These are phyloP conservation scores for Fagopyrum tataricum DNA, from an alignment of 148 eudicot species.

Conservation along the genomic window DNA sequence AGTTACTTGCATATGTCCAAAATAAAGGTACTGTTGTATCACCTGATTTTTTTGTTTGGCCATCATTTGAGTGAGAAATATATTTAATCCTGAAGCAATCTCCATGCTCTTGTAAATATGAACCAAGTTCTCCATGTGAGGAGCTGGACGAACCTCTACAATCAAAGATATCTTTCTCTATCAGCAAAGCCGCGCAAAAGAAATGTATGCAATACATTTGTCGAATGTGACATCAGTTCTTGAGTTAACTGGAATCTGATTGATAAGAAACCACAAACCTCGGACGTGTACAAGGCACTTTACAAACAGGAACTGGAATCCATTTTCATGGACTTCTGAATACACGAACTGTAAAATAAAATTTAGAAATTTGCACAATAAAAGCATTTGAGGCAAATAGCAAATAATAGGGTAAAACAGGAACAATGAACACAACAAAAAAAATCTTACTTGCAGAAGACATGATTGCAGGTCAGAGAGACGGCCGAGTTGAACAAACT, in stretches of 20 bases:
- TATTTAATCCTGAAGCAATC: constrained; percentile 53
- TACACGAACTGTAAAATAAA: constrained; percentile 44
- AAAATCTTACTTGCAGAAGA: constrained; percentile 72
- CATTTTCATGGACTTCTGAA: constrained; percentile 69
- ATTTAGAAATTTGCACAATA: neutral
- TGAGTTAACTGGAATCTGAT: neutral
- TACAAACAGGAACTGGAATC: constrained; percentile 87
- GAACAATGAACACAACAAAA: neutral
- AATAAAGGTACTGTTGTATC: constrained; percentile 4
- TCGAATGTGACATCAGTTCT: neutral
- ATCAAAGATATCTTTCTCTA: neutral
- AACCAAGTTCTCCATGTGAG: constrained; percentile 93
- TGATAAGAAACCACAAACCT: constrained; percentile 28
- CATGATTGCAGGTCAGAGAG: constrained; percentile 86
- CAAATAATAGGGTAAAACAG: neutral
- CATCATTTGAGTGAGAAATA: constrained; percentile 49
- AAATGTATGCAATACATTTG: neutral
- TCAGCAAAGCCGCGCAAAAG: neutral
- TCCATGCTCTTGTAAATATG: constrained; percentile 91
- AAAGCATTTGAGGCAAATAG: neutral
- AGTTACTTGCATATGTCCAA: neutral
- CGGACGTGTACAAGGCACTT: constrained; percentile 69
- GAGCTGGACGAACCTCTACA: constrained; percentile 91
- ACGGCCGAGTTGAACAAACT: constrained; percentile 60
- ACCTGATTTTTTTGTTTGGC: constrained; percentile 39